phyloP scores from a whole-genome alignment of 768 basidiomycete genomes.

The Cystobasidium tubakii region DNA sequence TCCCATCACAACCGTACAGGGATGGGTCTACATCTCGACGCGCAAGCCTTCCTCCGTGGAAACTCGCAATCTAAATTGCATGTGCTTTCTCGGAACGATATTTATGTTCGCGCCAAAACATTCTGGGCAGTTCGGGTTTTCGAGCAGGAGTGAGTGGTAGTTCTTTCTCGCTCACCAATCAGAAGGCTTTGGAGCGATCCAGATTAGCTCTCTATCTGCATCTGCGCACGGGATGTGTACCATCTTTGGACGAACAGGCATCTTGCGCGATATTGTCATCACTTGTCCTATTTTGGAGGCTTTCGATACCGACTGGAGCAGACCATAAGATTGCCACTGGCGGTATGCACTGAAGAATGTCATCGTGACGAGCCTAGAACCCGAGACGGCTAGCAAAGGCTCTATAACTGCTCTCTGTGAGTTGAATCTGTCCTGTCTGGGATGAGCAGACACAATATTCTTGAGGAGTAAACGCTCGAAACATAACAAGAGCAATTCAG shows the following conservation, averaged over 20 bases:
- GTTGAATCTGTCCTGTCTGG: not conserved
- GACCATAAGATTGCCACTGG: not conserved
- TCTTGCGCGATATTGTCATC: conserved; percentile 6
- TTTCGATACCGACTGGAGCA: conserved; percentile 7
- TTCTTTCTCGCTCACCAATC: no score
- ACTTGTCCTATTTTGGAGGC: not conserved
- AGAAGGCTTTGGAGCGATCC: no score
- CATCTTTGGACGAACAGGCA: conserved; percentile 11
- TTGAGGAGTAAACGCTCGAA: no score
- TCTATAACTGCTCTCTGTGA: not conserved
- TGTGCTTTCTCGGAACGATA: not conserved
- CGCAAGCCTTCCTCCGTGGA: not conserved
- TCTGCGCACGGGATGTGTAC: not conserved
- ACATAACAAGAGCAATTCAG: no score
- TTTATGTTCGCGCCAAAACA: conserved; percentile 9
- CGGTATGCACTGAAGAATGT: not conserved
- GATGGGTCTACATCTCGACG: conserved; percentile 5
- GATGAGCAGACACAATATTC: not conserved
- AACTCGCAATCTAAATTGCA: not conserved
- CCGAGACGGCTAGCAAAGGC: not conserved
- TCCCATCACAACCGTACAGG: conserved; percentile 2
- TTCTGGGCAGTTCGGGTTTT: not conserved
- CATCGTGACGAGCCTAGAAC: not conserved
- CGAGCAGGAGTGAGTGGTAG: conserved; percentile 4
- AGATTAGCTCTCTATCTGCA: not conserved